Evolutionary conservation across 352 stramenopile species (phyloP).

Genomic region (Lagenidium giganteum): DNA sequence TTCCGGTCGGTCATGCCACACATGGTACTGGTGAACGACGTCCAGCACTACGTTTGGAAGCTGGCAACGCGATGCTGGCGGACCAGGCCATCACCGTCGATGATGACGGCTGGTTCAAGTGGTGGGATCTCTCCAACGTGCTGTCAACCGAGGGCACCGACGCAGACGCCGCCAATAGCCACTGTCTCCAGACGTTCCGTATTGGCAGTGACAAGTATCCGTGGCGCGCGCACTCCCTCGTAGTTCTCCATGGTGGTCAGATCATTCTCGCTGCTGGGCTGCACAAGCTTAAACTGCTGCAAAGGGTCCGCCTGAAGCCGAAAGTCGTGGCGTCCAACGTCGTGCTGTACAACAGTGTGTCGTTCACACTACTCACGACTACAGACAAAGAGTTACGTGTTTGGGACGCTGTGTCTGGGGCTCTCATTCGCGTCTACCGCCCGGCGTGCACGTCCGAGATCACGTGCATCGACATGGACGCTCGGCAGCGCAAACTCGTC

Average conservation of each 20-base stretch:
- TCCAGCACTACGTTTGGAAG: slow-evolving; percentile 16
- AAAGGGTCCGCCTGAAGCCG: slow-evolving; percentile 58
- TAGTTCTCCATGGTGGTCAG: slow-evolving; percentile 56
- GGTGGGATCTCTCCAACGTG: slow-evolving; percentile 72
- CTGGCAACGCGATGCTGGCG: no score
- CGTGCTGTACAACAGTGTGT: slow-evolving; percentile 63
- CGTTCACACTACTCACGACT: slow-evolving; percentile 61
- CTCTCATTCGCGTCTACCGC: slow-evolving; percentile 54
- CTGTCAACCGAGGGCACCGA: slow-evolving; percentile 59
- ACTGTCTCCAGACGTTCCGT: slow-evolving; percentile 63
- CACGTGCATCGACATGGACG: slow-evolving; percentile 64
- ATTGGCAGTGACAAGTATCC: slow-evolving; percentile 61
- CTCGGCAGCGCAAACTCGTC: slow-evolving; percentile 64
- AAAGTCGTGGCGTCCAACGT: slow-evolving; percentile 50
- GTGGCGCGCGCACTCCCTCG: slow-evolving; percentile 62
- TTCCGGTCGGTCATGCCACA: slow-evolving; percentile 23
- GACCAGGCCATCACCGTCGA: slow-evolving; percentile 76
- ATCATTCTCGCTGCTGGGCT: slow-evolving; percentile 46
- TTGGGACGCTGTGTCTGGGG: slow-evolving; percentile 55
- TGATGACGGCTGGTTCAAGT: slow-evolving; percentile 81
- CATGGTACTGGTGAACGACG: background rate
- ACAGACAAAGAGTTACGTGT: slow-evolving; percentile 66
- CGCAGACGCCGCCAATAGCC: slow-evolving; percentile 40
- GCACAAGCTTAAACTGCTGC: slow-evolving; percentile 72
- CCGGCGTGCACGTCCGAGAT: slow-evolving; percentile 53